A percentile compares a stretch with the other conserved stretches of the same genome.
Conservation (phyloP, 2,329 filamentous ascomycete species). For the Phialophora macrospora region DNA sequence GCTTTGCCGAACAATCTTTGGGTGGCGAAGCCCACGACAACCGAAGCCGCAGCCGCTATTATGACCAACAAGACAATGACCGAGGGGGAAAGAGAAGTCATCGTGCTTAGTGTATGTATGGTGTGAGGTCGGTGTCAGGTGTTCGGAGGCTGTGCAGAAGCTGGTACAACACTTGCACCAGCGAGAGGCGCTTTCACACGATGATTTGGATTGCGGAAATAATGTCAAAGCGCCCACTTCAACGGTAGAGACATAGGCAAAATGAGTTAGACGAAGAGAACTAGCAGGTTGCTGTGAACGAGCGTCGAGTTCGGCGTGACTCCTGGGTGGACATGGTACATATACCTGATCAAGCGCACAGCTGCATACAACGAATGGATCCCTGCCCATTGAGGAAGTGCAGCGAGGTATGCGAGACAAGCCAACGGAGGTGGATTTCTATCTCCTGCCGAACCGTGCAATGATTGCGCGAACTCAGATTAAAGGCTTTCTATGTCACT, state of each 20-base stretch:
- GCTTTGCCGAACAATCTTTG: slow-evolving; percentile 22
- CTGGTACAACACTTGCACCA: neutral
- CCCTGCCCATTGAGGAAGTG: neutral
- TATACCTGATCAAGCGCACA: slow-evolving; percentile 6
- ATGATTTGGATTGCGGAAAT: neutral
- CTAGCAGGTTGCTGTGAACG: neutral
- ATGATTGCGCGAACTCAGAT: slow-evolving; percentile 2
- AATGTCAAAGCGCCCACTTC: neutral
- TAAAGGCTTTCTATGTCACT: slow-evolving; percentile 6
- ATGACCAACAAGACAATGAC: slow-evolving; percentile 30
- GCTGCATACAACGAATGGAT: neutral
- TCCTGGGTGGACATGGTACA: slow-evolving; percentile 1
- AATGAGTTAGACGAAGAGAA: neutral
- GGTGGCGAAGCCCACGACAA: slow-evolving; percentile 27
- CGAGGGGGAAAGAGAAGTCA: slow-evolving; percentile 17
- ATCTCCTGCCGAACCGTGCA: neutral
- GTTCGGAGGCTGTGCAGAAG: neutral
- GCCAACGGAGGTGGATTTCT: neutral
- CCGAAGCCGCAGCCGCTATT: slow-evolving; percentile 21
- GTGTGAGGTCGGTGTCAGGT: neutral
- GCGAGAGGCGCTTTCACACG: neutral
- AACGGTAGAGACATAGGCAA: neutral
- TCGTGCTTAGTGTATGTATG: neutral
- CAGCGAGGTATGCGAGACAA: slow-evolving; percentile 2
- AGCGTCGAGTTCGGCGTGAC: neutral